A percentile compares a stretch with the other conserved stretches of the same genome.
Conservation (phyloP, 495 filamentous ascomycete species). For the Lineolata rhizophorae region DNA sequence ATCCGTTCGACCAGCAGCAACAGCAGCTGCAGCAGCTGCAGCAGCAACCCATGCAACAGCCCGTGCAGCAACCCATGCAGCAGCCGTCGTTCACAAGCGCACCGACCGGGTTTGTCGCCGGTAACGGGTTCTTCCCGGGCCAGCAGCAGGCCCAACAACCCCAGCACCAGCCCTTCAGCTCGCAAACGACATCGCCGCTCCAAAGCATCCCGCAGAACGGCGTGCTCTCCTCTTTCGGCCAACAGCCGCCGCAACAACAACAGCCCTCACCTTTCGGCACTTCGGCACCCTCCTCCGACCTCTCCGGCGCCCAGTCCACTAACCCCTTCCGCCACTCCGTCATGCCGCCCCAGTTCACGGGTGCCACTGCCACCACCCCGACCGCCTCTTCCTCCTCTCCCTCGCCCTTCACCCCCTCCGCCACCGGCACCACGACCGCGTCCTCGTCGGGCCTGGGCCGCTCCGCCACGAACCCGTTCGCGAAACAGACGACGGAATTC, state of each 20-base stretch:
- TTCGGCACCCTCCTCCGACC: conserved; percentile 5
- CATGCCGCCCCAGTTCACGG: too few relatives aligned
- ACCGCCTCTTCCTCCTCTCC: neutral
- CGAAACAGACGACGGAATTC: conserved; percentile 28
- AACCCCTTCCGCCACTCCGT: conserved; percentile 84
- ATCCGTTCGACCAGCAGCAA: conserved; percentile 32
- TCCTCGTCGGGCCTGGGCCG: conserved; percentile 24
- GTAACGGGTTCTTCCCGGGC: too few relatives aligned
- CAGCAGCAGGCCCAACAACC: conserved; percentile 17
- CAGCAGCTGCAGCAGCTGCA: conserved; percentile 16
- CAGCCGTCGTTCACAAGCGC: too few relatives aligned
- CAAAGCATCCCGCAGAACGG: conserved; percentile 44
- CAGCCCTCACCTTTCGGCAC: neutral
- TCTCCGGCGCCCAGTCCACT: conserved; percentile 9
- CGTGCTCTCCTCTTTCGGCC: conserved; percentile 15
- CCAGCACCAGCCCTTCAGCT: conserved; percentile 9
- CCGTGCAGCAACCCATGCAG: conserved; percentile 41
- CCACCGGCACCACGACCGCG: too few relatives aligned
- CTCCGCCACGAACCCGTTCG: conserved; percentile 76
- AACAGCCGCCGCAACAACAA: conserved; percentile 8
- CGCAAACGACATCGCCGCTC: conserved; percentile 23
- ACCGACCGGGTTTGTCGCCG: too few relatives aligned
- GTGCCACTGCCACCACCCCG: conserved; percentile 21
- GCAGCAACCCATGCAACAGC: too few relatives aligned
- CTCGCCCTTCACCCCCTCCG: conserved; percentile 30